These are phyloP conservation scores for Phytophthora fragariae DNA, from an alignment of 352 stramenopile genomes.

Conservation along the genomic window DNA sequence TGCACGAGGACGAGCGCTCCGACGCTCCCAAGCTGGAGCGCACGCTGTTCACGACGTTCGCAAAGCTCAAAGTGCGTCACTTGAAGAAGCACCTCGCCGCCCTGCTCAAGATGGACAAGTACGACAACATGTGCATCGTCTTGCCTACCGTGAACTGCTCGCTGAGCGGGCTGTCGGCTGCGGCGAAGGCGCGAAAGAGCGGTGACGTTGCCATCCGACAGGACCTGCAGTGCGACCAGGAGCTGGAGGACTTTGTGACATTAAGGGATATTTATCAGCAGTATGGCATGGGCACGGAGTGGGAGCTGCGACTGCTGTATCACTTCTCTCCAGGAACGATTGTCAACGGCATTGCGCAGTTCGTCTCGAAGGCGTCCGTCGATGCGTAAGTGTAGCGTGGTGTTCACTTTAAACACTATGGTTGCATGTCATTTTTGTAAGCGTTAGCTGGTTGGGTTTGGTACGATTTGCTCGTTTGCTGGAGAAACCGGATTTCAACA, in stretches of 20 bases:
- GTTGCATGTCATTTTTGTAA: constrained; percentile 26
- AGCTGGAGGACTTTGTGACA: constrained; percentile 74
- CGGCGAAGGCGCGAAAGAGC: constrained; percentile 21
- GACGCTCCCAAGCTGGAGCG: constrained; percentile 49
- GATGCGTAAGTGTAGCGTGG: constrained; percentile 8
- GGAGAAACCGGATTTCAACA: neutral
- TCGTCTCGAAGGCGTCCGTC: constrained; percentile 42
- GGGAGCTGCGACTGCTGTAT: constrained; percentile 78
- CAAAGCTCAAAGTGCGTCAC: constrained; percentile 74
- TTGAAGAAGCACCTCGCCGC: constrained; percentile 74
- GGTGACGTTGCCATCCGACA: constrained; percentile 49
- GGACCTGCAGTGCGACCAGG: constrained; percentile 78
- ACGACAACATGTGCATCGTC: constrained; percentile 67
- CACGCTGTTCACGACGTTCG: constrained; percentile 67
- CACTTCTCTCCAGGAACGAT: constrained; percentile 81
- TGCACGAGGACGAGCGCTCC: constrained; percentile 60
- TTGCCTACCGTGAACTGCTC: constrained; percentile 60
- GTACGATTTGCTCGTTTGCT: constrained; percentile 7
- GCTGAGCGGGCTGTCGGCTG: constrained; percentile 52
- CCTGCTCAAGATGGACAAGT: constrained; percentile 56
- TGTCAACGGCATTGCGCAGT: constrained; percentile 71
- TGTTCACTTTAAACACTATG: constrained; percentile 4
- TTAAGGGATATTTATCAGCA: constrained; percentile 88
- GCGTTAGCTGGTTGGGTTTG: constrained; percentile 7
- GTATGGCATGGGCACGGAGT: constrained; percentile 72